These are phyloP conservation scores for Chlorella sp. DNA, from an alignment of 139 green algal species.

Conservation along the genomic window DNA sequence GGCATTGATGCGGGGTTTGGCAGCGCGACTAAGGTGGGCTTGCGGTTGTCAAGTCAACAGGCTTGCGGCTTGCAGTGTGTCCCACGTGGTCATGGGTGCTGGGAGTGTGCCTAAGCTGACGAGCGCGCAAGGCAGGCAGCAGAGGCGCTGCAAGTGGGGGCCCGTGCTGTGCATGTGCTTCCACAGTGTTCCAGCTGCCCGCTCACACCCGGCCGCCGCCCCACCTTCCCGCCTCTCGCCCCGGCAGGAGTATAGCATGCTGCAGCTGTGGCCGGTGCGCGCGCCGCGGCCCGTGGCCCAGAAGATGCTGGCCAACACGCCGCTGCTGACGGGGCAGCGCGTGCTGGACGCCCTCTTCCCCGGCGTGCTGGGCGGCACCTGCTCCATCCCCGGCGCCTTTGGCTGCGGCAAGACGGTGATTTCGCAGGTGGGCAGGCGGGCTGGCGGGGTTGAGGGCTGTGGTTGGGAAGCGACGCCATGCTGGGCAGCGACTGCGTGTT, in stretches of 20 bases:
- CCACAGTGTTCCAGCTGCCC: not conserved
- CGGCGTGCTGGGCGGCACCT: conserved; percentile 97
- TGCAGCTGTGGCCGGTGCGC: conserved; percentile 97
- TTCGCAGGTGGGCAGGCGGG: conserved; percentile 64
- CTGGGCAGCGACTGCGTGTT: too few species aligned
- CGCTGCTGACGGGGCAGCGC: conserved; percentile 97
- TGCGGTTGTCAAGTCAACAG: too few species aligned
- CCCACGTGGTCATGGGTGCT: too few species aligned
- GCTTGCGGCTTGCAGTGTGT: too few species aligned
- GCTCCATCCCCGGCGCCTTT: conserved; percentile 98
- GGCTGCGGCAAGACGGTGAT: conserved; percentile 99
- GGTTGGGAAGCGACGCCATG: not conserved
- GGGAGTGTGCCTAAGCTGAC: too few species aligned
- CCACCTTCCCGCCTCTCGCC: not conserved
- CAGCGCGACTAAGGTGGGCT: not conserved
- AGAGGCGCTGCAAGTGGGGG: too few species aligned
- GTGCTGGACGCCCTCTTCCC: conserved; percentile 98
- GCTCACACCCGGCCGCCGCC: not conserved
- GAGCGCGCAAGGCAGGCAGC: too few species aligned
- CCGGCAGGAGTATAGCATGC: conserved; percentile 92
- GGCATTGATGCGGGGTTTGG: not conserved
- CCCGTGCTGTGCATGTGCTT: too few species aligned
- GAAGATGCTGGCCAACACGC: conserved; percentile 96
- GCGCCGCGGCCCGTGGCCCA: conserved; percentile 89
- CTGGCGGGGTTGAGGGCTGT: too few species aligned